Base-by-base conservation (phyloP, 768 basidiomycete genomes). In the Boletus reticuloceps region DNA sequence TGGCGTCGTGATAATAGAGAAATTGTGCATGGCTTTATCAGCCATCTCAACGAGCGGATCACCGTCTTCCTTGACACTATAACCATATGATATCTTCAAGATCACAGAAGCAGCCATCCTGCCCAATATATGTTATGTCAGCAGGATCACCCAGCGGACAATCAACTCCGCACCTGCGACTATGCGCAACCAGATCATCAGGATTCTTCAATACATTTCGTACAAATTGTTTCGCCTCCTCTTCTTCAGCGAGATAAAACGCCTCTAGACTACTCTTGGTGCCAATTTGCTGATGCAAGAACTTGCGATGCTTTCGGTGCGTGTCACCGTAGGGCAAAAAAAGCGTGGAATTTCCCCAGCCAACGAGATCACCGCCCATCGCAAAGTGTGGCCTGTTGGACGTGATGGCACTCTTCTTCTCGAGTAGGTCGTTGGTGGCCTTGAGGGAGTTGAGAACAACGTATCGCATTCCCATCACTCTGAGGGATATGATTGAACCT, bases 401-500 rank as follows among this genome's bases (percentile, higher is more conserved):
- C 5, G 34, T 40, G 10, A 45, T 29, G 2, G 47, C 32, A 2
- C 56, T 50, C 36, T 51, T 50, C 41, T 62, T 65, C 4, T 58
- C 56, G 1, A 65, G 50, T 3, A 65, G 19, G 12, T 63, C 58
- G 4, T 25, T 43, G 17, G 25, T 16, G 0, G 72, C 74, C 56
- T 78, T 70, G 56, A 74, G 51, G 59, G 74, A 75, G 65, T 78
- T 82, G 41, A 85, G 67, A 54, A 84, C 70, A 45, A 84, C 56
- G 64, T 81, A 74, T 8, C 72, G 72, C 44, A 75, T 74, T 32
- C 77, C 74, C 47, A 82, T 67, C 38, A 79, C 57, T 20, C 38
- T 44, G 32, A 60, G 2, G 19, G 46, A 54, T 1, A 53, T 34
- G 13, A 62, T 39, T 11, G 25, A 44, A 11, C 63, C 63, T 65